Base-by-base conservation (phyloP, 306 rosid species). In the Pyrus betulifolia region DNA sequence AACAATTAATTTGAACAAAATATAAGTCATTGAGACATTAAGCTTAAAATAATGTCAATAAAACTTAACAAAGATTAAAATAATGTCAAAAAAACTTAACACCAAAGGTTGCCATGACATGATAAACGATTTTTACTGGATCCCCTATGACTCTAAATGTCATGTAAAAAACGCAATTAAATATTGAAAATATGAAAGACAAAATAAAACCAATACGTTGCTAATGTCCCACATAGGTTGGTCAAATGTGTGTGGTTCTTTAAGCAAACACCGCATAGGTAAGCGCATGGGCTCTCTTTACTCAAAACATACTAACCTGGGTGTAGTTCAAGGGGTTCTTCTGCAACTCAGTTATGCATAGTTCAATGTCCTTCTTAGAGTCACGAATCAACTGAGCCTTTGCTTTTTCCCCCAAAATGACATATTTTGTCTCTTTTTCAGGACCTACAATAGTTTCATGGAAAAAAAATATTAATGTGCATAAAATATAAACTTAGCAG, bases 351-450 rank as follows among this genome's bases (percentile, higher is more conserved):
- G 97, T 86, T 33, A 95, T 59, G 80, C 8, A 49, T 68, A 95
- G 63, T 74, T 21, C 84, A 72, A 95, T 92, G 72, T 91, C 51
- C 57, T 92, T 82, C 91, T 86, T 92, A 33, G 97, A 95, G 86
- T 92, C 99, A 83, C 99, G 97, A 7, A 88, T 14, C 85, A 95
- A 73, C 65, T 95, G 99, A 57, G 90, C 97, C 84, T 92, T 95
- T 21, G 97, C 97, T 78, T 95, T 95, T 85, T 95, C 99, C 69
- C 97, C 99, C 97, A 95, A 79, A 74, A 95, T 30, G 52, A 89
- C 97, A 74, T 95, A 95, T 67, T 89, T 92, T 38, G 89, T 66
- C 85, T 88, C 92, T 71, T 88, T 90, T 28, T 92, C 97, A 74
- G 97, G 96, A 66, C 99, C 99, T 92, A 68, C 19, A 49, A 72